Evolutionary conservation across 2,329 filamentous ascomycete genomes (phyloP).

Genomic region (Rhynchosporium agropyri): DNA sequence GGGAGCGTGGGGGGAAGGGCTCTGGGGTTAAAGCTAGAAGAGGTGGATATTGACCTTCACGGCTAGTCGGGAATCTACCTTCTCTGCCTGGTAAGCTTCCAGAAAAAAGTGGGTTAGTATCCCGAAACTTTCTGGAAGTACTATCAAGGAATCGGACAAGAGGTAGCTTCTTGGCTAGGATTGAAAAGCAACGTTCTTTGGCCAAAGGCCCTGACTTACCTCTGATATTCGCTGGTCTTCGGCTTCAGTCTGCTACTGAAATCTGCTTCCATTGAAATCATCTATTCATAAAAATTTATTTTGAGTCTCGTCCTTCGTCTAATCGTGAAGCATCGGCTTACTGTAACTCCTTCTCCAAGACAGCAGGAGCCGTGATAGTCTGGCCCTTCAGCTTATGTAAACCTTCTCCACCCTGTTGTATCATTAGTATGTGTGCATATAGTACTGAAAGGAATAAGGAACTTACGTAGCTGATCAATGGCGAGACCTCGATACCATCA

Average conservation of each 20-base stretch:
- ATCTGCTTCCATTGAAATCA: slow-evolving; percentile 14
- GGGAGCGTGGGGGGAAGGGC: neutral
- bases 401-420: slow-evolving; percentile 63
- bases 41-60: neutral
- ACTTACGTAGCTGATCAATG: slow-evolving; percentile 93
- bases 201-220: neutral
- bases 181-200: neutral
- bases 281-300: slow-evolving; percentile 20
- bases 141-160: neutral
- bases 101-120: neutral
- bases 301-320: neutral
- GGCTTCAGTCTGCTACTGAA: neutral
- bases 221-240: no score
- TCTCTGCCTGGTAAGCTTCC: neutral
- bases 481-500: slow-evolving; percentile 84
- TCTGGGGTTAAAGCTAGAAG: neutral
- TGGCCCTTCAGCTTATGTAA: slow-evolving; percentile 58
- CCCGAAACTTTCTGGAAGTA: neutral
- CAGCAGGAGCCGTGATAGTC: slow-evolving; percentile 55
- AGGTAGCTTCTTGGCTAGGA: neutral
- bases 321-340: slow-evolving; percentile 13
- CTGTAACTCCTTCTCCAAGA: slow-evolving; percentile 50
- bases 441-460: slow-evolving; percentile 8
- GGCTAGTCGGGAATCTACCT: neutral
- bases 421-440: slow-evolving; percentile 50